A percentile compares a stretch with the other conserved stretches of the same genome.
Conservation (phyloP, 805 yeast species). For the Candida bentonensis region DNA sequence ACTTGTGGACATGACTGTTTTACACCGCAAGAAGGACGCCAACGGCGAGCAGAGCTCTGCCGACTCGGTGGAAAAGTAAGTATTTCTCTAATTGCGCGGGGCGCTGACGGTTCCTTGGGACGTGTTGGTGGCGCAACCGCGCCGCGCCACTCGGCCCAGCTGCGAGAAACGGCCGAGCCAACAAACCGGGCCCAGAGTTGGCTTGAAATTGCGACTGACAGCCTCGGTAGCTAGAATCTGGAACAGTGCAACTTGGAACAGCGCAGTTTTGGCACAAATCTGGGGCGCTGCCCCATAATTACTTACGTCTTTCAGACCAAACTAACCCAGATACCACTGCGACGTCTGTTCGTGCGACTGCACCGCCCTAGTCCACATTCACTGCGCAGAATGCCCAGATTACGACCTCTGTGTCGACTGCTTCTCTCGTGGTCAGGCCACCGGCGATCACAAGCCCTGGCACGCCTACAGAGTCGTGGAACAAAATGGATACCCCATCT, state of each 20-base stretch:
- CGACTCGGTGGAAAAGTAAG: neutral
- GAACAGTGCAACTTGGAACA: no score
- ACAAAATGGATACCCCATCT: slow-evolving; percentile 88
- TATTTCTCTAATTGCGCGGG: neutral
- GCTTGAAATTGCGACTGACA: neutral
- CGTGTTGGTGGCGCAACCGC: neutral
- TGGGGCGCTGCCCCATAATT: no score
- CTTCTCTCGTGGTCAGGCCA: slow-evolving; percentile 67
- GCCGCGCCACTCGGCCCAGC: neutral
- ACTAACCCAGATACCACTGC: slow-evolving; percentile 28
- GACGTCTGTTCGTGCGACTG: slow-evolving; percentile 96
- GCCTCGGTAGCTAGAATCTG: no score
- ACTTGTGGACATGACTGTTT: neutral
- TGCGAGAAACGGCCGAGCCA: neutral
- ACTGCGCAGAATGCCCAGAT: slow-evolving; percentile 86
- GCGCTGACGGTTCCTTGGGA: neutral
- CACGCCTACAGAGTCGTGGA: slow-evolving; percentile 88
- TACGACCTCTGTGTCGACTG: slow-evolving; percentile 98
- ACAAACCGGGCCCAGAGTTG: neutral
- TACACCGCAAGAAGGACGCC: neutral
- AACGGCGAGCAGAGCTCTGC: neutral
- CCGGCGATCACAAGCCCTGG: slow-evolving; percentile 84
- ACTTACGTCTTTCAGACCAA: no score
- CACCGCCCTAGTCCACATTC: slow-evolving; percentile 77
- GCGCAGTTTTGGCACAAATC: no score